Conservation (phyloP, 371 early-diverging fungal species). For the Smittium mucronatum region DNA sequence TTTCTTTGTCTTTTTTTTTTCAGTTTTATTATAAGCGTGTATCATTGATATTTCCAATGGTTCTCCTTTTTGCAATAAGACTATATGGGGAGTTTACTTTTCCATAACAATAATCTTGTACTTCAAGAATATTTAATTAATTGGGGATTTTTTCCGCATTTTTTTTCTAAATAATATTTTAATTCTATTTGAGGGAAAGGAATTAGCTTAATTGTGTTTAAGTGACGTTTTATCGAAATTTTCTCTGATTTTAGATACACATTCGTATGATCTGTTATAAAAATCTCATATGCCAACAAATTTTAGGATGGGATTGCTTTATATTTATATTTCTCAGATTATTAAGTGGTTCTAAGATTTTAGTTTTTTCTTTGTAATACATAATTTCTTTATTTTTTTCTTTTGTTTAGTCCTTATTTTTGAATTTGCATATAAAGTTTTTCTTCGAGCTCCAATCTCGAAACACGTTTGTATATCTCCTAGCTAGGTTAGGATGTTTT, state of each 20-base stretch:
- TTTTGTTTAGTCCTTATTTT: not conserved
- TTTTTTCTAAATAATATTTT: not conserved
- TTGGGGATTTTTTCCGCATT: not conserved
- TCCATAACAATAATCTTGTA: not conserved
- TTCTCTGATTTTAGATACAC: not conserved
- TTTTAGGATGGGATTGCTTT: not conserved
- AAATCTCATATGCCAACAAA: not conserved
- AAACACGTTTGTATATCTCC: not conserved
- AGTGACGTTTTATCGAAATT: not conserved
- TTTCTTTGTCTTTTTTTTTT: not conserved
- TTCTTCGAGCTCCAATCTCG: not conserved
- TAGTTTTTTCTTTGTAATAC: not conserved
- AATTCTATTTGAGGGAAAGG: not conserved
- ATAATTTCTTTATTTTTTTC: not conserved
- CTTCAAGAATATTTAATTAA: not conserved
- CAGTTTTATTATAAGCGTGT: not conserved
- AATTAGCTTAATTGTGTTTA: not conserved
- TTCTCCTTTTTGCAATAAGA: not conserved
- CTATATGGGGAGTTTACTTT: not conserved
- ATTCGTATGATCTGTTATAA: not conserved
- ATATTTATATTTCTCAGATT: not conserved
- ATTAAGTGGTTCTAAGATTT: not conserved
- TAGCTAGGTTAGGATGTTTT: not conserved
- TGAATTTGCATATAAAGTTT: not conserved
- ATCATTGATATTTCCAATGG: not conserved